Evolutionary conservation across 768 basidiomycete genomes (phyloP).

Genomic region (Tylopilus plumbeoviolaceoides): DNA sequence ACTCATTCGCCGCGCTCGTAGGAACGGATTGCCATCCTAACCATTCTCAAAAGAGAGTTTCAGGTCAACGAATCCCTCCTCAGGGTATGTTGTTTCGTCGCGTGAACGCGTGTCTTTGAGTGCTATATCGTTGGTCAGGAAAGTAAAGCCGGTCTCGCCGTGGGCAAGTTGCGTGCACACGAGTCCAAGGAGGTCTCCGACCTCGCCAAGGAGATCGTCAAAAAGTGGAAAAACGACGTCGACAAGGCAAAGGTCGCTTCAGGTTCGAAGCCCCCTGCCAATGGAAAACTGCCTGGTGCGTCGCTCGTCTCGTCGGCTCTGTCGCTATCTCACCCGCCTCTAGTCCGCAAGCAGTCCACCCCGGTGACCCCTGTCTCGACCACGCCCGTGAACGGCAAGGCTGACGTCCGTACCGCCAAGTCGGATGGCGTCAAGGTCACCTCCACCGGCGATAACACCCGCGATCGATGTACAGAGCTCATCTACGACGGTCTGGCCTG

Average conservation of each 20-base stretch:
- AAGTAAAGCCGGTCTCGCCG: slow-evolving; percentile 88
- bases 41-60: slow-evolving; percentile 59
- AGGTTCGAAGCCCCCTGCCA: slow-evolving; percentile 10
- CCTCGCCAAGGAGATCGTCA: slow-evolving; percentile 86
- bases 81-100: slow-evolving; percentile 52
- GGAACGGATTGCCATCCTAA: slow-evolving; percentile 63
- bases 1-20: slow-evolving; percentile 22
- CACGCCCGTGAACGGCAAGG: slow-evolving; percentile 30
- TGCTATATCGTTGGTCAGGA: slow-evolving; percentile 48
- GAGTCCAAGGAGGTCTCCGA: slow-evolving; percentile 69
- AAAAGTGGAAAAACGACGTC: slow-evolving; percentile 87
- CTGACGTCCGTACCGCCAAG: slow-evolving; percentile 53
- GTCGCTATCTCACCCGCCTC: slow-evolving; percentile 1
- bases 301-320: not conserved
- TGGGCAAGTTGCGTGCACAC: slow-evolving; percentile 82
- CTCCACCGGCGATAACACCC: slow-evolving; percentile 62
- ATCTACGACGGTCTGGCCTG: slow-evolving; percentile 87
- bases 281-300: slow-evolving; percentile 37
- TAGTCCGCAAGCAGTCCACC: slow-evolving; percentile 32
- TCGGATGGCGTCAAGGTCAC: slow-evolving; percentile 61
- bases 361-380: slow-evolving; percentile 36
- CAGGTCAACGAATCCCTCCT: slow-evolving; percentile 69
- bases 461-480: slow-evolving; percentile 86
- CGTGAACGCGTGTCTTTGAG: slow-evolving; percentile 1
- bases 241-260: slow-evolving; percentile 55